Base-by-base conservation (phyloP, 345 rosid genomes). In the Firmiana major region DNA sequence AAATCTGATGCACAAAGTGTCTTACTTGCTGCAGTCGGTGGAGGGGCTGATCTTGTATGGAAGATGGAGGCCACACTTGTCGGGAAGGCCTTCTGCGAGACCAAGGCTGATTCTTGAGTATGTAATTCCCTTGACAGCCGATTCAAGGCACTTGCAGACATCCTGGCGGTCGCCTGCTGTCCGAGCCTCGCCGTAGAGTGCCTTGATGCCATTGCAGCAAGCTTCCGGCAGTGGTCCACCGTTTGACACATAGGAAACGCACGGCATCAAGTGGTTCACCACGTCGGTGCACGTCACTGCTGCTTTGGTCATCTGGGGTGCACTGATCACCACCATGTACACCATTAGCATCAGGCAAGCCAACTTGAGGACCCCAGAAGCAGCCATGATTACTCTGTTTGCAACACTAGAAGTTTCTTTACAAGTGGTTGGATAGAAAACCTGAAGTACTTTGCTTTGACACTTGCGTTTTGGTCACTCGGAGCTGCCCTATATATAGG, bases 91-190 rank as follows among this genome's bases (percentile, higher is more conserved):
- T 8, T 64, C 76, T 0, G 65, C 76, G 1, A 38, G 34, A 19
- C 21, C 65, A 45, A 59, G 51, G 66, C 22, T 73, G 53, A 3
- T 12, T 7, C 0, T 3, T 36, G 86, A 2, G 76, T 79, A 81
- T 0, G 38, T 3, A 51, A 82, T 34, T 10, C 45, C 3, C 5
- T 5, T 2, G 53, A 84, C 74, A n/a, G 79, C 55, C 9, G n/a
- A 19, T 74, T 87, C 80, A 55, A 87, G 16, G 87, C 88, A 87
- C 0, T 6, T 71, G 72, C 90, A 87, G 11, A 73, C 77, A 7
- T 70, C 7, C 48, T 63, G 87, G 54, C 87, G 88, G 75, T 87
- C 90, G 4, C 78, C 36, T 17, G 84, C 67, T 79, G 84, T 84
- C 38, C 21, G 62, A 58, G 86, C 88, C 31, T 81, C 78, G 5